Base-by-base conservation (phyloP, 1,139 yeast genomes). In the Cylindricascospora bacillispora region DNA sequence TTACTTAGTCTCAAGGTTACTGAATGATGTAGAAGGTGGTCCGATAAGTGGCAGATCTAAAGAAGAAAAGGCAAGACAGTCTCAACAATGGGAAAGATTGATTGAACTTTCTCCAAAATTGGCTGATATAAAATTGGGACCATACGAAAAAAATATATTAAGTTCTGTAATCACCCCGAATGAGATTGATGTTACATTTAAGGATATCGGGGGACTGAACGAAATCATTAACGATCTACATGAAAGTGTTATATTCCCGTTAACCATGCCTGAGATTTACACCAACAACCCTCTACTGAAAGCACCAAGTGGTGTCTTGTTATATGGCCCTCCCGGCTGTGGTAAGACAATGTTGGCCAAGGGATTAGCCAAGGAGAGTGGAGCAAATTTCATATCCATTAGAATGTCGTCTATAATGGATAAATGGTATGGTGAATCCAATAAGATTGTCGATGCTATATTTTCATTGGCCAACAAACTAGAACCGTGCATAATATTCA, bases 271-370 rank as follows among this genome's bases (percentile, higher is more conserved):
- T 7, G 65, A 54, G 29, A 35, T 43, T 51, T 42, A 40, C 30
- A 36, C 47, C 17, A 46, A 47, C 35, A 41, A 39, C 44, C 73
- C 78, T 36, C 55, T 71, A 22, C 61, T 89, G 33, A 83, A 79
- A 47, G 89, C 95, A 1, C 98, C 98, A 2, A 86, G 83, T 48
- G 98, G 98, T 16, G 95, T 89, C 2, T 60, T 89, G 26, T 66
- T 89, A 33, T 77, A 83, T 50, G 98, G 98, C 0, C 97, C 98
- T 2, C 97, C 98, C 0, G 97, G 98, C 0, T 89, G 97, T 56
- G 97, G 97, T 35, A 89, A 89, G 56, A 89, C 97, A 7, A 82
- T 89, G 95, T 64, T 89, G 45, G 97, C 97, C 13, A 86, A 86
- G 54, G 97, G 97, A 0, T 67, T 89, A 28, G 97, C 97, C 1